These are phyloP conservation scores for Fusarium nygamai DNA, from an alignment of 2,329 filamentous ascomycete species.

Conservation along the genomic window DNA sequence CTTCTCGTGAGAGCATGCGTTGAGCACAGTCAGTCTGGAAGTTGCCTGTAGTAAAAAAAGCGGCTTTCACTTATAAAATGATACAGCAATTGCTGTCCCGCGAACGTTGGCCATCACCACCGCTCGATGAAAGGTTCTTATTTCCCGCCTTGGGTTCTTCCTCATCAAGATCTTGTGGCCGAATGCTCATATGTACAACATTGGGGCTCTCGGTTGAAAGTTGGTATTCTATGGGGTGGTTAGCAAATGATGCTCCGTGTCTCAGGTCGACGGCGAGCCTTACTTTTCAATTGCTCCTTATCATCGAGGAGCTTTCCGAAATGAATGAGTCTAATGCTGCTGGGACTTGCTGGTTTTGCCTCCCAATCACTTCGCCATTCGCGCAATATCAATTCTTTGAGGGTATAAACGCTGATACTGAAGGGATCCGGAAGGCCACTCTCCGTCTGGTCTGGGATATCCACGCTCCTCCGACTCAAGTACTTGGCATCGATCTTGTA, in stretches of 20 bases:
- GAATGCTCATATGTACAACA: constrained; percentile 94
- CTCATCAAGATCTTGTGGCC: constrained; percentile 86
- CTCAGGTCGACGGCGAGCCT: constrained; percentile 42
- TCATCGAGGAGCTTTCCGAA: constrained; percentile 93
- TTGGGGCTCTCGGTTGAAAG: constrained; percentile 80
- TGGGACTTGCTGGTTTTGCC: constrained; percentile 83
- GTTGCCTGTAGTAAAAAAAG: constrained; percentile 8
- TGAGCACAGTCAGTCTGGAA: neutral
- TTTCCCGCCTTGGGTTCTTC: constrained; percentile 77
- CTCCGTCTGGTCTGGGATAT: constrained; percentile 72
- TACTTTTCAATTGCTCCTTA: constrained; percentile 86
- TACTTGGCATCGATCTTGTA: constrained; percentile 92
- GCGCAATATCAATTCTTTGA: constrained; percentile 92
- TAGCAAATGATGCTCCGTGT: neutral
- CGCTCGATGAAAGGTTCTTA: constrained; percentile 54
- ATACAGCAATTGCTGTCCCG: constrained; percentile 60
- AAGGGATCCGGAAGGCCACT: constrained; percentile 77
- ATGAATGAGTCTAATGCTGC: constrained; percentile 88
- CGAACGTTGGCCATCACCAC: constrained; percentile 53
- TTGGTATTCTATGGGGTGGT: constrained; percentile 75
- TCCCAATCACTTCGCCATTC: constrained; percentile 97
- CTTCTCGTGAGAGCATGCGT: constrained; percentile 1
- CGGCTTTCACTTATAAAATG: constrained; percentile 54
- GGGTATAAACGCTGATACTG: constrained; percentile 89
- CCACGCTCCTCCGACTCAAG: constrained; percentile 80